phyloP scores from a whole-genome alignment of 2,329 filamentous ascomycete species.

The Ascochyta fabae region DNA sequence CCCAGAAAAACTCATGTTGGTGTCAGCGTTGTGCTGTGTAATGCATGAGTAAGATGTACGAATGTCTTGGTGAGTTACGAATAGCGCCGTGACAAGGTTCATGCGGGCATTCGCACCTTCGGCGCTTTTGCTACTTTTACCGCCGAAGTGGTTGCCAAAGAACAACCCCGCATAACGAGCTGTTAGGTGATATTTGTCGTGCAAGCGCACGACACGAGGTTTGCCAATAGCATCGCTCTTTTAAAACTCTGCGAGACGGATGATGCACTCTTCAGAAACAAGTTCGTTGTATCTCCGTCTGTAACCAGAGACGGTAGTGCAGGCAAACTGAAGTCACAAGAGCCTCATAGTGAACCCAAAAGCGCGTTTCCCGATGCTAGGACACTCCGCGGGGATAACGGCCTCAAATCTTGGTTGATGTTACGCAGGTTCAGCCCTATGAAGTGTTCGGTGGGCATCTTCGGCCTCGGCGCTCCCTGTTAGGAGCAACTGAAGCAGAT shows the following conservation, averaged over 20 bases:
- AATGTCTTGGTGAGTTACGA: conserved; percentile 2
- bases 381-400: not conserved
- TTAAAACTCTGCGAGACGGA: too few relatives aligned
- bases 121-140: not conserved
- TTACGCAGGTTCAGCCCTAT: conserved; percentile 15
- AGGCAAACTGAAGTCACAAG: not conserved
- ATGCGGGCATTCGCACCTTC: not conserved
- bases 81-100: conserved; percentile 3
- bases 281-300: not conserved
- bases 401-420: conserved; percentile 4
- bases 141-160: not conserved
- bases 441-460: conserved; percentile 1
- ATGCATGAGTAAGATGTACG: conserved; percentile 6
- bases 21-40: not conserved
- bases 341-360: not conserved
- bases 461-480: conserved; percentile 1
- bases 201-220: not conserved
- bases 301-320: not conserved
- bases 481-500: not conserved
- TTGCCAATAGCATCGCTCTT: not conserved
- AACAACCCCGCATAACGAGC: not conserved
- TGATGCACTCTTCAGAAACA: too few relatives aligned
- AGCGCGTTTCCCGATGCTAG: conserved; percentile 4
- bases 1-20: not conserved
- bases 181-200: not conserved